Evolutionary conservation across 2,329 filamentous ascomycete species (phyloP), one percentile per base, ranked within the genome.

Genomic region (Fusarium torulosum): DNA sequence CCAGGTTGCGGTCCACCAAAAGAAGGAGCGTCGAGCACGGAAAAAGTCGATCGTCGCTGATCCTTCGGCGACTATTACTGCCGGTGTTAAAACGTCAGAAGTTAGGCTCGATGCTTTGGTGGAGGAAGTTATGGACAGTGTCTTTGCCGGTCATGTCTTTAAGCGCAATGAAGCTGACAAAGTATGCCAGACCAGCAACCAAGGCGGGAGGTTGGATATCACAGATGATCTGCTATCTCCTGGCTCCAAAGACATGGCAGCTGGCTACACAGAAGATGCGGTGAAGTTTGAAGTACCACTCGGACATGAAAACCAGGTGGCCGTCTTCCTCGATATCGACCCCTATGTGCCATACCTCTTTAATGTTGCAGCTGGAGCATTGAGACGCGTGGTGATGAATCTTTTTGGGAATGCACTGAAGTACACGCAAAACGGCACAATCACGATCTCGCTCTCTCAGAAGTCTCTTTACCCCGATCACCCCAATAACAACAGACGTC

Each of bases 401-500:
- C 67, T 90, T 0, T 84, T 89, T 42, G 86, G 86, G 20, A 90
- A 90, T 68, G 80, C 88, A 1, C 79, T 90, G 69, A 90, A 90
- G 69, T 90, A 88, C 65, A 90, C 87, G 0, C 62, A 53, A 1
- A 55, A 60, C 2, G 79, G 79, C 10, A 74, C 69, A 7, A 75
- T 81, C 50, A 67, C 69, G 7, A 70, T 79, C 2, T 60, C 59
- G 3, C 66, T 79, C 2, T 67, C 58, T 6, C 77, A 75, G 21
- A 53, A 55, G 13, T 40, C 59, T 38, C 17, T 54, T 17, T 46
- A 27, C 27, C n/a, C 29, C 14, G 13, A 59, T 53, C 37, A 42
- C 14, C 14, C 41, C 11, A 33, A 19, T 1, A 54, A 53, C 10
- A 33, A 57, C 15, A 58, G 59, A 27, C 41, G 58, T 21, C 42